A percentile compares a stretch with the other conserved stretches of the same genome.
Evolutionary conservation across 2,329 filamentous ascomycete genomes (phyloP).

Genomic region (Xylaria sp.): DNA sequence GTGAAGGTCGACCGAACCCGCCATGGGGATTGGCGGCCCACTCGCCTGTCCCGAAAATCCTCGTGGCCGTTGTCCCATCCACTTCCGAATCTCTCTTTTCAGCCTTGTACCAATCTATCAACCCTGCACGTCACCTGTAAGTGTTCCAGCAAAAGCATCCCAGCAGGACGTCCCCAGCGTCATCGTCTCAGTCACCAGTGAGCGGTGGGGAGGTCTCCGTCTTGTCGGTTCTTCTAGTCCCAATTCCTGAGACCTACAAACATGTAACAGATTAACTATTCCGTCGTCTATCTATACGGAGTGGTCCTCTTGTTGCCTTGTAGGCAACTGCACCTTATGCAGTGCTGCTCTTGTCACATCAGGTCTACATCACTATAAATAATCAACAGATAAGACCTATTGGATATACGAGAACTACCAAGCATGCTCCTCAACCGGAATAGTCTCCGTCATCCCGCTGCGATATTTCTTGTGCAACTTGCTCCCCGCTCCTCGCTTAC

Average conservation of each 20-base stretch:
- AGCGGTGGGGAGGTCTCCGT: conserved; percentile 33
- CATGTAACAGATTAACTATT: not conserved
- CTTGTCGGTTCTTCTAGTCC: conserved; percentile 40
- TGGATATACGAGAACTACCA: not conserved
- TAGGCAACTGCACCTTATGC: not conserved
- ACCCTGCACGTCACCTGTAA: conserved; percentile 48
- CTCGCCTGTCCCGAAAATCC: conserved; percentile 29
- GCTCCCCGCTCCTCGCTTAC: not conserved
- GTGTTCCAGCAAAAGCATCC: conserved; percentile 25
- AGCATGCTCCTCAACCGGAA: conserved; percentile 5
- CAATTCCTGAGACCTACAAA: conserved; percentile 1
- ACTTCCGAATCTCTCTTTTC: conserved; percentile 45
- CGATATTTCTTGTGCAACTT: not conserved
- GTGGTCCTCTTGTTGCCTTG: not conserved
- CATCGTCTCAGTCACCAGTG: conserved; percentile 34
- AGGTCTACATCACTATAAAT: not conserved
- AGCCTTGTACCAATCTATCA: conserved; percentile 48
- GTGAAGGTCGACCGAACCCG: conserved; percentile 28
- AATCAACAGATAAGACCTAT: not conserved
- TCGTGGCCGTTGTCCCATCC: conserved; percentile 35
- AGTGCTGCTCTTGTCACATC: not conserved
- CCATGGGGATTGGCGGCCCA: conserved; percentile 10
- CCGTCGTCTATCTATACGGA: not conserved
- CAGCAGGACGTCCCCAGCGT: conserved; percentile 32
- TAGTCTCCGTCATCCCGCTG: conserved; percentile 4